Evolutionary conservation across 2,329 filamentous ascomycete species (phyloP), one percentile per base, ranked within the genome.

Genomic region (Penicillium olsonii): DNA sequence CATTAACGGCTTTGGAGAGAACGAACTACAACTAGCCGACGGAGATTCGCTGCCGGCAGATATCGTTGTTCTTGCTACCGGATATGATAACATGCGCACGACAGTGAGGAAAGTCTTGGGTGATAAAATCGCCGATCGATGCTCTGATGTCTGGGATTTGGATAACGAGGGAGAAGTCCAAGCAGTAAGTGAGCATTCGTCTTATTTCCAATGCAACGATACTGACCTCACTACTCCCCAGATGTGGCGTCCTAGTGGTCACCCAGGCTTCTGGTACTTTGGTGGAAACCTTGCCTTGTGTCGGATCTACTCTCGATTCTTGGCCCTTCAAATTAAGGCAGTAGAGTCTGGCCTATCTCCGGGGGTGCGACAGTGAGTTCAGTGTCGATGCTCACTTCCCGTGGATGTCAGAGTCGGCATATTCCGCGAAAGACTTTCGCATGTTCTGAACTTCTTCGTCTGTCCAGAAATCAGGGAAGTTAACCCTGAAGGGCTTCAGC

Each of bases 21-120:
- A 70, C 0, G 77, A 75, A 1, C 54, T 80, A 0, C 64, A 70
- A 1, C 75, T 85, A 3, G 73, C 73, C 0, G 84, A 87, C 51
- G 84, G 83, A 0, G 68, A 70, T 0, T 75, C 77, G 56, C 63
- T 87, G 0, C 75, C 81, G 15, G 83, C 84, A 0, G 84, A 87
- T 54, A 77, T 86, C 53, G 78, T 88, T 8, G 76, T 88, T 0
- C 75, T 85, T 35, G 83, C 83, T 0, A 86, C 83, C 0, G 83
- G 78, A 3, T 88, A 86, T 57, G 78, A 84, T 53, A 87, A 87
- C 61, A 90, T 89, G 85, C 75, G 77, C 10, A 84, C 81, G 0
- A 80, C 81, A 17, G 81, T 84, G 2, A 70, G 81, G n/a, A 73
- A 75, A 26, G 79, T 87, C 17, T 76, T 89, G 45, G 87, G 85